Evolutionary conservation across 2,329 filamentous ascomycete genomes (phyloP).

Genomic region (Moelleriella libera): DNA sequence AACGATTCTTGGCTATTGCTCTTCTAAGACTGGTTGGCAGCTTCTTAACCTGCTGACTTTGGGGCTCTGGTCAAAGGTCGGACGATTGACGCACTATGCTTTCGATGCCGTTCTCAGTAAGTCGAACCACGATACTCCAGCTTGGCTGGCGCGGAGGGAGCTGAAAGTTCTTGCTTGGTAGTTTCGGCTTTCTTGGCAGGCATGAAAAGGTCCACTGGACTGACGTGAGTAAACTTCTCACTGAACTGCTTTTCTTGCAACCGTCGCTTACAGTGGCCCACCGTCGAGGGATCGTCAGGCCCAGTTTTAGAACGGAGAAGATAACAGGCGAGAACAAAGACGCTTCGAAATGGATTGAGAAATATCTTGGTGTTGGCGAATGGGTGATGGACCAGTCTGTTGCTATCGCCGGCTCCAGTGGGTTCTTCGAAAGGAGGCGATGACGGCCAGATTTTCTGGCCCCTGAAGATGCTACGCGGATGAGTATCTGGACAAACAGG

Average conservation of each 20-base stretch:
- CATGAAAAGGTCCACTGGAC: conserved; percentile 90
- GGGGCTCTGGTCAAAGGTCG: conserved; percentile 66
- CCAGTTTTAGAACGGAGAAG: conserved; percentile 78
- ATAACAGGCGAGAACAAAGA: conserved; percentile 69
- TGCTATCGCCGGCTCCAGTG: conserved; percentile 73
- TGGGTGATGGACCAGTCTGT: conserved; percentile 98
- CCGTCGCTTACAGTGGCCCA: conserved; percentile 13
- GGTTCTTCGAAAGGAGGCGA: conserved; percentile 83
- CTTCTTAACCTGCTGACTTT: conserved; percentile 56
- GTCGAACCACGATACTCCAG: conserved; percentile 16
- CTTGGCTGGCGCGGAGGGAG: neutral
- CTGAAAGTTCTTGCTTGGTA: conserved; percentile 16
- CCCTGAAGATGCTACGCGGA: too few relatives aligned
- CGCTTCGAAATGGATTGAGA: conserved; percentile 77
- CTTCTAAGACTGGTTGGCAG: conserved; percentile 27
- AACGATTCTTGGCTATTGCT: neutral
- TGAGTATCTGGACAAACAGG: too few relatives aligned
- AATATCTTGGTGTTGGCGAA: conserved; percentile 88
- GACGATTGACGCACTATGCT: conserved; percentile 84
- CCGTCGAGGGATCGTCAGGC: conserved; percentile 27
- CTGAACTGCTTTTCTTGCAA: neutral
- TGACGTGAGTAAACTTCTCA: conserved; percentile 66
- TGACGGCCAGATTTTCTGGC: conserved; percentile 22
- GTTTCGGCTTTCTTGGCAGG: conserved; percentile 94
- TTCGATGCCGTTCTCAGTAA: conserved; percentile 87